Percentiles rank a stretch among this genome's conserved stretches.
Conservation (phyloP, 2,329 filamentous ascomycete species). For the Fusarium compactum region DNA sequence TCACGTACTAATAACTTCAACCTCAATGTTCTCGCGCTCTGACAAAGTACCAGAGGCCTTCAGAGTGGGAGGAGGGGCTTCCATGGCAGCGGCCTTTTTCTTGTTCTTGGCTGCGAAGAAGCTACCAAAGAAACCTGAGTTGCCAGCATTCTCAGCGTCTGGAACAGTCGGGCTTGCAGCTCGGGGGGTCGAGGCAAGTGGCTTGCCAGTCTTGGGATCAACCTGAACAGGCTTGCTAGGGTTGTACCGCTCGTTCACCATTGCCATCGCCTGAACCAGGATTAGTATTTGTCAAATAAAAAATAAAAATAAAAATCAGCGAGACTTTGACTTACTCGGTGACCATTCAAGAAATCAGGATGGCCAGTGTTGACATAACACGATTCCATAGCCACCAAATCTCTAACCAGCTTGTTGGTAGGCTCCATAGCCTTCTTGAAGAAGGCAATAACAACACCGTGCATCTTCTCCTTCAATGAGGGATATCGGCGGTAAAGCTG, state of each 20-base stretch:
- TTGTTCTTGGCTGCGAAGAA: conserved; percentile 99
- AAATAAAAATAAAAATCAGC: too few species aligned
- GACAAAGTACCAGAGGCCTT: conserved; percentile 95
- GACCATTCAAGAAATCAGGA: conserved; percentile 96
- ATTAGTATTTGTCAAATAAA: conserved; percentile 11
- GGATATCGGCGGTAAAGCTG: conserved; percentile 93
- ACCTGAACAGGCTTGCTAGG: conserved; percentile 89
- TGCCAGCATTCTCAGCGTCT: conserved; percentile 62
- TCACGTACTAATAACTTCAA: conserved; percentile 94
- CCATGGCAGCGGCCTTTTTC: conserved; percentile 99
- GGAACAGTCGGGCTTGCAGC: conserved; percentile 79
- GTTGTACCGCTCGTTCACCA: conserved; percentile 93
- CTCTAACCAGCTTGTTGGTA: conserved; percentile 94
- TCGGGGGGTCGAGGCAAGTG: conserved; percentile 77
- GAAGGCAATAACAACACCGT: conserved; percentile 89
- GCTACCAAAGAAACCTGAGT: conserved; percentile 93
- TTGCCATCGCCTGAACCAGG: conserved; percentile 85
- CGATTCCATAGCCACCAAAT: conserved; percentile 94
- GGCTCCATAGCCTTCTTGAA: conserved; percentile 99
- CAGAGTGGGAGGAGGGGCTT: conserved; percentile 88
- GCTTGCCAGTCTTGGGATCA: conserved; percentile 98
- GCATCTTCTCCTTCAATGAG: conserved; percentile 95
- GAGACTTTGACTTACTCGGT: conserved; percentile 70
- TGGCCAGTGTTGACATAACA: conserved; percentile 99
- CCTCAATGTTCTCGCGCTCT: conserved; percentile 94